Percentiles rank a stretch among this genome's conserved stretches.
These are phyloP conservation scores for Cryptococcus sp. DNA, from an alignment of 1,284 basidiomycete species.

Conservation along the genomic window DNA sequence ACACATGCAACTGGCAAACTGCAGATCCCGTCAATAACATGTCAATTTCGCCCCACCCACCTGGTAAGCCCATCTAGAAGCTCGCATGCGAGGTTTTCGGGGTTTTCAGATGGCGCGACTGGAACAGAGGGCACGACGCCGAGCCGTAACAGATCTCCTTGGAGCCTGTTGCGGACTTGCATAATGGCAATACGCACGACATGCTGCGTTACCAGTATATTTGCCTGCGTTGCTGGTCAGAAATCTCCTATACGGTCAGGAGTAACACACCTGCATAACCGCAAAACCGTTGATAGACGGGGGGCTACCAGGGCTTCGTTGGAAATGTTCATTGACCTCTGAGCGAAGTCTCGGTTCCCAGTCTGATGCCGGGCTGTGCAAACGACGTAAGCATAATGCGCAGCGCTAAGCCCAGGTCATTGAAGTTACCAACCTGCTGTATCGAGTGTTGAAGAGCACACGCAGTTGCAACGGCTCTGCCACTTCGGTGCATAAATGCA, in stretches of 20 bases:
- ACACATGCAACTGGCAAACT: conserved; percentile 44
- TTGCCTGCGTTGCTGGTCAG: conserved; percentile 23
- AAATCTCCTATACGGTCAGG: not conserved
- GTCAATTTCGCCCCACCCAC: conserved; percentile 2
- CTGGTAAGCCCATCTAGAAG: conserved; percentile 45
- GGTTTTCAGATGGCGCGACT: conserved; percentile 19
- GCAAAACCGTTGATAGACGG: conserved; percentile 40
- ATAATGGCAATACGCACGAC: conserved; percentile 44
- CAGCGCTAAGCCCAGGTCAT: not conserved
- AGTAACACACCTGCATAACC: conserved; percentile 39
- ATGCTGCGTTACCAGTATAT: conserved; percentile 49
- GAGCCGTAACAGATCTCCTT: too few species aligned
- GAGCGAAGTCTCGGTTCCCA: conserved; percentile 43
- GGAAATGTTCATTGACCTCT: conserved; percentile 40
- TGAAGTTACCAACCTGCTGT: too few species aligned
- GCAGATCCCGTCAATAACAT: not conserved
- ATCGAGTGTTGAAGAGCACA: conserved; percentile 21
- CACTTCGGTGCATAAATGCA: conserved; percentile 8
- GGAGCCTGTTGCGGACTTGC: conserved; percentile 33
- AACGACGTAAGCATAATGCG: not conserved
- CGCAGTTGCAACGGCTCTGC: conserved; percentile 30
- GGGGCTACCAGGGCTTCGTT: conserved; percentile 18
- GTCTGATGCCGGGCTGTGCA: conserved; percentile 31
- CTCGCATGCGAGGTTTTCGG: conserved; percentile 46
- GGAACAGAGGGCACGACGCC: too few species aligned